Evolutionary conservation across 202 grass and related monocot species (phyloP).

Genomic region (Carex sylvatica): DNA sequence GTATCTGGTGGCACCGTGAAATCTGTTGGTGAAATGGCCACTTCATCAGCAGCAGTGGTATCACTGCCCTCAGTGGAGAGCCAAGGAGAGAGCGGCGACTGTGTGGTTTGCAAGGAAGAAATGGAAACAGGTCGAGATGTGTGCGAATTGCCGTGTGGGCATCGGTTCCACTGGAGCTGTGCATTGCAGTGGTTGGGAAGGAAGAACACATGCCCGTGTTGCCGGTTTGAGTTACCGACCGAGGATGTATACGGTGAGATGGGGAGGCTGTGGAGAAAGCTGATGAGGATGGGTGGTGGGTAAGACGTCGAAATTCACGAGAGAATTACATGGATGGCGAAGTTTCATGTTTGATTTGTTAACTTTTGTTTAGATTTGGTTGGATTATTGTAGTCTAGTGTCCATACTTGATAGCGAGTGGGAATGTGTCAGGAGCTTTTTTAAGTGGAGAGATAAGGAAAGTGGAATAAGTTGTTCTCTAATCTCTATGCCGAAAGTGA

Average conservation of each 20-base stretch:
- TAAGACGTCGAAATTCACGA: conserved; percentile 4
- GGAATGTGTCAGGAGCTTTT: conserved; percentile 7
- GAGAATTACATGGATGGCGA: conserved; percentile 16
- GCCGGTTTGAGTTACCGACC: conserved; percentile 74
- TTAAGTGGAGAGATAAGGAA: not conserved
- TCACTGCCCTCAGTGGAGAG: conserved; percentile 29
- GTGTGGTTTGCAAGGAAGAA: conserved; percentile 83
- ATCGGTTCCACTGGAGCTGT: conserved; percentile 84
- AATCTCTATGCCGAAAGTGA: not conserved
- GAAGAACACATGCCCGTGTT: conserved; percentile 95
- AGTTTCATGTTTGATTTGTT: conserved; percentile 1
- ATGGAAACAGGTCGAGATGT: conserved; percentile 44
- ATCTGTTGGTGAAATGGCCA: conserved; percentile 17
- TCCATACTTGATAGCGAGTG: conserved; percentile 23
- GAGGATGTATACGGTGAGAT: conserved; percentile 59
- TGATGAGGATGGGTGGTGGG: conserved; percentile 51
- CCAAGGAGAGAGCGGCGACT: conserved; percentile 40
- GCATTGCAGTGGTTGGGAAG: conserved; percentile 61
- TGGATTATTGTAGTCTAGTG: conserved; percentile 23
- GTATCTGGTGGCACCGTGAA: conserved; percentile 28
- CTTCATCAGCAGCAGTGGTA: conserved; percentile 42
- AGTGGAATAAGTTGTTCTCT: conserved; percentile 12
- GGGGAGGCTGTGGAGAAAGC: conserved; percentile 61
- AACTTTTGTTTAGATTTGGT: conserved; percentile 20
- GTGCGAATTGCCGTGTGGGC: conserved; percentile 70